Evolutionary conservation across 2,329 filamentous ascomycete species (phyloP).

Genomic region (Dactylella cylindrospora): DNA sequence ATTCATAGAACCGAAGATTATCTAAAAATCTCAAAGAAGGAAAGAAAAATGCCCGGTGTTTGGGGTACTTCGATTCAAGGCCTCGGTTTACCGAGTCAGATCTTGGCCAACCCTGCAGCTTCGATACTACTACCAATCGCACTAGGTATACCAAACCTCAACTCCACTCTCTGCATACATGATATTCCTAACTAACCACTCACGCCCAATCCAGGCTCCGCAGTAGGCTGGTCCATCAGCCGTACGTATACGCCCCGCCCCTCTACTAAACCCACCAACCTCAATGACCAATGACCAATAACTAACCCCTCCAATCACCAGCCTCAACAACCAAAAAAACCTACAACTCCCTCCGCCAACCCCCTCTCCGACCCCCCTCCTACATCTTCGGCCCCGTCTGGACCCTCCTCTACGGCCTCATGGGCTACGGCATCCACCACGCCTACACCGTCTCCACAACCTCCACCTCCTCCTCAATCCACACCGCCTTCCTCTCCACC

Average conservation of each 20-base stretch:
- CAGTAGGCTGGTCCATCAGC: slow-evolving; percentile 32
- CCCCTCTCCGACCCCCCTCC: slow-evolving; percentile 63
- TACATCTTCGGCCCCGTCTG: slow-evolving; percentile 66
- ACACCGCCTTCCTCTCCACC: slow-evolving; percentile 64
- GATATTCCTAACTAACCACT: slow-evolving; percentile 58
- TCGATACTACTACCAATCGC: slow-evolving; percentile 75
- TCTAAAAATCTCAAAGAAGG: neutral
- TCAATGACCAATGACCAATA: neutral
- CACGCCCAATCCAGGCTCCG: slow-evolving; percentile 16
- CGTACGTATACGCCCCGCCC: slow-evolving; percentile 12
- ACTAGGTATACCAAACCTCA: slow-evolving; percentile 73
- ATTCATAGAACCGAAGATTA: no score
- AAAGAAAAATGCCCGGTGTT: slow-evolving; percentile 7
- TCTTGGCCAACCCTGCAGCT: slow-evolving; percentile 71
- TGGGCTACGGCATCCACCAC: slow-evolving; percentile 87
- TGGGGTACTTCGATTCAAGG: slow-evolving; percentile 17
- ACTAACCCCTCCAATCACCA: slow-evolving; percentile 50
- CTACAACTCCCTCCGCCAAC: slow-evolving; percentile 69
- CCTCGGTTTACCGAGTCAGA: slow-evolving; percentile 61
- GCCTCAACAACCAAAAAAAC: slow-evolving; percentile 62
- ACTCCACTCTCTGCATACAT: slow-evolving; percentile 55
- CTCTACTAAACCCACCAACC: slow-evolving; percentile 6
- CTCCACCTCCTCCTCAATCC: slow-evolving; percentile 60
- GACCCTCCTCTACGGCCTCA: slow-evolving; percentile 69
- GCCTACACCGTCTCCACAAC: slow-evolving; percentile 66